phyloP scores from a whole-genome alignment of 164 flowering plant genomes.

The Liriodendron chinense region DNA sequence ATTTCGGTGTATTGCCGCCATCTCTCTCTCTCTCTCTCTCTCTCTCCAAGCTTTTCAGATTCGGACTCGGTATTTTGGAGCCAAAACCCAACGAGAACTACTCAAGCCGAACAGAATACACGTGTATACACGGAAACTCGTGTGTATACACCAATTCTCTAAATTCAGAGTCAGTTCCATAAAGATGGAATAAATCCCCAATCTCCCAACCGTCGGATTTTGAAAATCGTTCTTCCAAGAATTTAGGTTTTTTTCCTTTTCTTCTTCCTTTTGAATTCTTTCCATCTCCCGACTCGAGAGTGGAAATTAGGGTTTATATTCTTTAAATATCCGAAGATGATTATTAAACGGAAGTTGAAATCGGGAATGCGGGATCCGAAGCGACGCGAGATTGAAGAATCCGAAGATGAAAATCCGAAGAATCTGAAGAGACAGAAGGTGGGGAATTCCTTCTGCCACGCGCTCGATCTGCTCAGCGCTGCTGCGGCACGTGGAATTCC shows the following conservation, averaged over 20 bases:
- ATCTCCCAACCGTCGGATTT: background rate
- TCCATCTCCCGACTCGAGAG: background rate
- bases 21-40: background rate
- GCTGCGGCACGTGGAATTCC: conserved; percentile 56
- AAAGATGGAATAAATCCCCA: background rate
- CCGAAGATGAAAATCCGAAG: conserved; percentile 20
- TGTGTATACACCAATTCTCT: background rate
- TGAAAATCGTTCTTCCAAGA: background rate
- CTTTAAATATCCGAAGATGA: conserved; percentile 27
- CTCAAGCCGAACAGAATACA: background rate
- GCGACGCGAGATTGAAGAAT: conserved; percentile 33
- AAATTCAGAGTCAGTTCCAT: background rate
- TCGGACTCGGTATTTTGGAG: background rate
- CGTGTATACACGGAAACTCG: background rate
- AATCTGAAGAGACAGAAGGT: conserved; percentile 30
- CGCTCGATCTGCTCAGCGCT: conserved; percentile 56
- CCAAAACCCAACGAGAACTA: background rate
- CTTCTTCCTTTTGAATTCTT: background rate
- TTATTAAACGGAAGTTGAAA: conserved; percentile 35
- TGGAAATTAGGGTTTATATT: conserved; percentile 3
- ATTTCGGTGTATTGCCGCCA: background rate
- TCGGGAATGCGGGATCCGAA: conserved; percentile 45
- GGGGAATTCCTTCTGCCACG: conserved; percentile 26
- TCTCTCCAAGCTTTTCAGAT: background rate
- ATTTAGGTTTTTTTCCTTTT: background rate